phyloP scores from a whole-genome alignment of 345 rosid genomes.

The Ricinus communis region DNA sequence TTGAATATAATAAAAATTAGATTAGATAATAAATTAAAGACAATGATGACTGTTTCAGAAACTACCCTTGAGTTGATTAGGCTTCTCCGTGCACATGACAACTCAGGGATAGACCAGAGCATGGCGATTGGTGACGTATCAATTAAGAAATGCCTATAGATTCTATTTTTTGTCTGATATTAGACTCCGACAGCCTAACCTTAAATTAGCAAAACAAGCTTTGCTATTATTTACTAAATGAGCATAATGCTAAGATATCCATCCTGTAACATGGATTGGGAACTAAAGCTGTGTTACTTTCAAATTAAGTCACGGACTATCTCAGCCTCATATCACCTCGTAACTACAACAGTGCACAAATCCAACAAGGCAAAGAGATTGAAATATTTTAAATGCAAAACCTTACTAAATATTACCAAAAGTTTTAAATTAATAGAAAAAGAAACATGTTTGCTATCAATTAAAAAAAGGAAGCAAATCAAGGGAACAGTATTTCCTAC shows the following conservation, averaged over 20 bases:
- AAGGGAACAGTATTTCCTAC: background rate
- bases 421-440: background rate
- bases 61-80: background rate
- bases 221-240: background rate
- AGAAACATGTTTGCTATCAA: background rate
- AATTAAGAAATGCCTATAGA: background rate
- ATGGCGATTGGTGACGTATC: background rate
- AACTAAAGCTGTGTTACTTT: no score
- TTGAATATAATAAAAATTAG: background rate
- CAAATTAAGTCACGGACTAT: background rate
- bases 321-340: background rate
- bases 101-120: background rate
- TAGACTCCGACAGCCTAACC: background rate
- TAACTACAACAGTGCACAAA: background rate
- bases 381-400: no score
- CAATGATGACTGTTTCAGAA: background rate
- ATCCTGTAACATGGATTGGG: background rate
- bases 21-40: background rate
- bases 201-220: background rate
- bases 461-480: background rate
- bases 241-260: background rate
- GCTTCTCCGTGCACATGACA: background rate
- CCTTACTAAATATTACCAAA: background rate
- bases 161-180: no score
- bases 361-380: background rate